Conservation (phyloP, 2,329 filamentous ascomycete genomes). For the Aspergillus carbonarius region DNA sequence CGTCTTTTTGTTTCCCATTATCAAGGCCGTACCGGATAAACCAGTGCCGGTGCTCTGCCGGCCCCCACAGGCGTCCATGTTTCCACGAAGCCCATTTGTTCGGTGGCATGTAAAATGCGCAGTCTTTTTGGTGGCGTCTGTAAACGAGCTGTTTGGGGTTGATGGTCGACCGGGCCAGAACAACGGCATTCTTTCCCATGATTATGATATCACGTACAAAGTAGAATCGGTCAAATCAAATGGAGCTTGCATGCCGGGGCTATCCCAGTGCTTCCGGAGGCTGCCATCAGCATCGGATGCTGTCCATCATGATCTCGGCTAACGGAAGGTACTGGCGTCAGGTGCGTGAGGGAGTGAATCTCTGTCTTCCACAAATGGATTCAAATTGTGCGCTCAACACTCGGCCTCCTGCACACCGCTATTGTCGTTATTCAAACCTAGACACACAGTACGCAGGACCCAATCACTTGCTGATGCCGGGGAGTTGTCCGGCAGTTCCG, state of each 20-base stretch:
- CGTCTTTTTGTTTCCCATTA: slow-evolving; percentile 17
- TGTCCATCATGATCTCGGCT: neutral
- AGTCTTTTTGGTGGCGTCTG: slow-evolving; percentile 3
- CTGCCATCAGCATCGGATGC: neutral
- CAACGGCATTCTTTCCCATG: slow-evolving; percentile 10
- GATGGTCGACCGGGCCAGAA: slow-evolving; percentile 7
- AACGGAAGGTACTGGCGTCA: neutral
- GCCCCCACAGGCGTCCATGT: slow-evolving; percentile 3
- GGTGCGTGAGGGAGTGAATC: neutral
- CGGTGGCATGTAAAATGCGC: slow-evolving; percentile 2
- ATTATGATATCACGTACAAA: slow-evolving; percentile 6
- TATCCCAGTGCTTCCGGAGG: neutral
- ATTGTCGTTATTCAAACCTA: neutral
- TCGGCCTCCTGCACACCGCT: slow-evolving; percentile 17
- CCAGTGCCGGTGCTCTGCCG: neutral
- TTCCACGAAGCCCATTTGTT: neutral
- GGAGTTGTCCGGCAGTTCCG: neutral
- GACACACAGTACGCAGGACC: neutral
- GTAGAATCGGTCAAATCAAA: neutral
- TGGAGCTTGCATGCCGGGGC: neutral
- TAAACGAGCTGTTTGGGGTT: slow-evolving; percentile 5
- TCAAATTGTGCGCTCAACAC: slow-evolving; percentile 6
- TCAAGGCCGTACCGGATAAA: neutral
- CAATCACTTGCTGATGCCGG: neutral
- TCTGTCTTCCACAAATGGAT: slow-evolving; percentile 1